Conservation (phyloP, 2,329 filamentous ascomycete species). For the Arthroderma uncinatum region DNA sequence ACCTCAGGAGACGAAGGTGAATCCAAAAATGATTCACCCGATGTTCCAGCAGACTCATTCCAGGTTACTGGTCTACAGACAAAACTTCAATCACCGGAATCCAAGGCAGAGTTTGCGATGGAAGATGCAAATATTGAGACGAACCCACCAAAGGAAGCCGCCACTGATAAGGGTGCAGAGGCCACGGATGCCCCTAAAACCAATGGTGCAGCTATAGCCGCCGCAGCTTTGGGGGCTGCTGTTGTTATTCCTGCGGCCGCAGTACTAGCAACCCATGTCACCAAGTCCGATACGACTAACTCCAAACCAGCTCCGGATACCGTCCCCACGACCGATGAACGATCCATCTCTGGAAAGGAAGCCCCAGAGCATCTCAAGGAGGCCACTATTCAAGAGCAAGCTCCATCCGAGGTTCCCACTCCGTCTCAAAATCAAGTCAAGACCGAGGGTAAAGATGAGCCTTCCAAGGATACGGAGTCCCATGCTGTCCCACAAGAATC, state of each 20-base stretch:
- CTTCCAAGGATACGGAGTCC: background rate
- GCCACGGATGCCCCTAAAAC: background rate
- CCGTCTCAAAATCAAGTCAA: background rate
- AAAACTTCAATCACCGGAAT: background rate
- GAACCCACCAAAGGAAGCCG: background rate
- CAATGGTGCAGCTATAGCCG: slow-evolving; percentile 4
- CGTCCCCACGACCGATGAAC: background rate
- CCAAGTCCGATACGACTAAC: background rate
- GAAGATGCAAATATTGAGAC: background rate
- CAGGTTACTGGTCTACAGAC: background rate
- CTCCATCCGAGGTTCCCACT: no score
- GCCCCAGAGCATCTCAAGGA: background rate
- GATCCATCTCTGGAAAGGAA: background rate
- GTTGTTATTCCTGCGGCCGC: background rate
- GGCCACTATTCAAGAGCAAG: background rate
- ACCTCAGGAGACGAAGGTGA: background rate
- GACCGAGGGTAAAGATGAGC: background rate
- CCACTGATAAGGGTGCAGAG: background rate
- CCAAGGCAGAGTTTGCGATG: background rate
- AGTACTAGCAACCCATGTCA: background rate
- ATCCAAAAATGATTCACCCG: background rate
- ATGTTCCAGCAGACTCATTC: background rate
- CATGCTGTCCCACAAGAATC: background rate
- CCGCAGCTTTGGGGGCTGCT: background rate
- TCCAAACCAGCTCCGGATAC: background rate